Evolutionary conservation across 1,139 yeast species (phyloP), one percentile per base, ranked within the genome.

Genomic region (Chernovozyma sophiae-reginae): DNA sequence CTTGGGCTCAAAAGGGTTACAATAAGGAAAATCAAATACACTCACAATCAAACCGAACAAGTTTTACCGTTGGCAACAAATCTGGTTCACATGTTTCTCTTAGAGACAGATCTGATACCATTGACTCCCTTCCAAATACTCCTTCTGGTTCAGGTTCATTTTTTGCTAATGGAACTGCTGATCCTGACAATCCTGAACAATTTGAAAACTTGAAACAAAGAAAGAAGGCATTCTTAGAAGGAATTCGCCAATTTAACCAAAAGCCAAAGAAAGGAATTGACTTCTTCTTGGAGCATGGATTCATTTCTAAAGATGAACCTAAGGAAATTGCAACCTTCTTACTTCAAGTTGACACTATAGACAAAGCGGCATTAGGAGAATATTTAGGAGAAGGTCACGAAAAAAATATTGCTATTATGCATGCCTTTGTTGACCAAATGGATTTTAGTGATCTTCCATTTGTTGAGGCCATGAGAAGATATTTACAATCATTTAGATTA

Each of bases 321-420:
- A 54, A 51, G 4, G 77, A 77, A 8, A 79, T 94, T 45, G 97
- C 97, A 0, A 57, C 61, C 38, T 87, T 94, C 56, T 64, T 94
- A 37, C 62, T 87, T 35, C 70, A 71, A 14, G 86, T 92, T 1
- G 95, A 84, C 32, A 89, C 92, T 0, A 67, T 94, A 37, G 96
- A 90, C 56, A 85, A 90, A 55, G 75, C 92, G 0, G 77, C 77
- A 4, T 73, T 94, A 42, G 99, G 99, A 37, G 98, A 90, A 51
- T 94, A 73, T 52, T 68, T 94, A 42, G 98, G 98, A 38, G 97
- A 87, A 51, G 96, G 94, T 30, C 82, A 82, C 45, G 86, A 83
- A 6, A 73, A 72, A 39, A 83, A 86, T 53, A 77, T 87, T 45
- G 80, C 83, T 3, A 79, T 82, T 29, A 89, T 92, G 97, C 97